phyloP scores from a whole-genome alignment of 208 protist species.

The Tritrichomonas musculus region DNA sequence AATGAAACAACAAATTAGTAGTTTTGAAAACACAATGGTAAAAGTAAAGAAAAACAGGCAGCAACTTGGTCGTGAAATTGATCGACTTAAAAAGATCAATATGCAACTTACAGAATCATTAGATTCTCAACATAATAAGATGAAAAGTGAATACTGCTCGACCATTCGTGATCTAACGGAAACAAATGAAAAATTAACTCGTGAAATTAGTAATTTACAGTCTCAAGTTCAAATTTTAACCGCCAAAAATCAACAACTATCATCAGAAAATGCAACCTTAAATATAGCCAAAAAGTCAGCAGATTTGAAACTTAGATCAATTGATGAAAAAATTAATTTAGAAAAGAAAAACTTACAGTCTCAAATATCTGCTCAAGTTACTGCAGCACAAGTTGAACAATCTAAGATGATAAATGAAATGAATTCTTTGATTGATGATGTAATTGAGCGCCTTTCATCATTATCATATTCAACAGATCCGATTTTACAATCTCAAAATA shows the following conservation, averaged over 20 bases:
- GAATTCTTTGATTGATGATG: background rate
- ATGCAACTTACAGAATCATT: background rate
- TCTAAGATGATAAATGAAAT: background rate
- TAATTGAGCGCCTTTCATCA: background rate
- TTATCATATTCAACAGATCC: too few relatives aligned
- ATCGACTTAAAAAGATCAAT: background rate
- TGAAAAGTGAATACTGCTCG: background rate
- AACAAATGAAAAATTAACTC: background rate
- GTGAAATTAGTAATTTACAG: background rate
- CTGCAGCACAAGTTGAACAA: background rate
- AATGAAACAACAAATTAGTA: too few relatives aligned
- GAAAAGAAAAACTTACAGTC: background rate
- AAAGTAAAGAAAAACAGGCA: background rate
- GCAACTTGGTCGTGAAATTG: background rate
- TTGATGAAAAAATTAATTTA: background rate
- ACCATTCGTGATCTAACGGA: background rate
- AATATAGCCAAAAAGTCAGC: background rate
- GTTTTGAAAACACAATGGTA: too few relatives aligned
- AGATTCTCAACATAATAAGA: background rate
- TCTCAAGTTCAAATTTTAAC: background rate
- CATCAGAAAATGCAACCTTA: background rate
- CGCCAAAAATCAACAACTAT: background rate
- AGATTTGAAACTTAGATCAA: background rate
- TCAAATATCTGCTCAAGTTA: background rate
- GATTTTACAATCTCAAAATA: too few relatives aligned